Base-by-base conservation (phyloP, 768 basidiomycete species). In the Phylloporus arenicola region DNA sequence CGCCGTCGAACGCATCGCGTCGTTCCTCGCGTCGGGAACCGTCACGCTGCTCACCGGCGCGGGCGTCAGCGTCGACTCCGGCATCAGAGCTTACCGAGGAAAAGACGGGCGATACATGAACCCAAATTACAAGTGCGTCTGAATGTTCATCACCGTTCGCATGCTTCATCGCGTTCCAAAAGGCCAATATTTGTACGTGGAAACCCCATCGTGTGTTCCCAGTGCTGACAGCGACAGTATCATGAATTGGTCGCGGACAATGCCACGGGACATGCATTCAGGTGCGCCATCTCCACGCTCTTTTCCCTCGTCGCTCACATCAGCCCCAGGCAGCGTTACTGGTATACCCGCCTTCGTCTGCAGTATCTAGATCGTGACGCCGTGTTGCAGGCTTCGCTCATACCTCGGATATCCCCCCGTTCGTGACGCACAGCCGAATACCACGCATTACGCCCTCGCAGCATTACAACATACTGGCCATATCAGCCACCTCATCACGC, bases 61-160 rank as follows among this genome's bases (percentile, higher is more conserved):
- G 0, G 95, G 95, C 7, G 89, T 96, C 56, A 90, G 88, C 64
- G 93, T 97, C 25, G 95, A 97, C 67, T 91, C 88, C 24, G 95
- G 95, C 40, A 95, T 98, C 53, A 76, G 91, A 57, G 92, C 93
- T n/a, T 96, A 97, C 68, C 74, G 93, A 50, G 93, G 93, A 1
- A 65, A 63, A 53, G 88, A 94, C 61, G 93, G 93, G 14, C 73
- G 84, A 55, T 92, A 92, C 68, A 81, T 88, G 81, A 89, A 92
- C 60, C 88, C 87, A n/a, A 86, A 91, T 66, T 91, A 88, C 74
- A 85, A 83, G 88, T 89, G 60, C 57, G 79, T 58, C 48, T 0
- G 6, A 7, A 20, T 2, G 12, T 7, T 9, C 29, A 25, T 19
- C 14, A 11, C 9, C 31, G 38, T 50, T 46, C 38, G 49, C 34